Conservation (phyloP, 352 stramenopile genomes). For the Phytophthora europaea region DNA sequence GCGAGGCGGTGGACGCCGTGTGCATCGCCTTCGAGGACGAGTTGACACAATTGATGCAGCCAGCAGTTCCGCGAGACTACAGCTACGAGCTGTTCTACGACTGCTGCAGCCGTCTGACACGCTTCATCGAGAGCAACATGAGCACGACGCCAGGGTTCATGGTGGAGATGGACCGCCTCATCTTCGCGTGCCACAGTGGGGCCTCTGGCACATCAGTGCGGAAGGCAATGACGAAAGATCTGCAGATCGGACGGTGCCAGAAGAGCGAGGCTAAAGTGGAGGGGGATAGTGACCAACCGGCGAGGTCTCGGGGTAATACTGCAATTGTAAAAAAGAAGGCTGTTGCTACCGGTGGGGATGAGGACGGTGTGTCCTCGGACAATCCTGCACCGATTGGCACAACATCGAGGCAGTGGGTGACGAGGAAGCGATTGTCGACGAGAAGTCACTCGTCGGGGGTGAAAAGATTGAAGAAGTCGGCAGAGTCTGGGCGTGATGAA, state of each 20-base stretch:
- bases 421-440: conserved; percentile 34
- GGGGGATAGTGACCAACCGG: not conserved
- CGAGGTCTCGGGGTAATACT: conserved; percentile 11
- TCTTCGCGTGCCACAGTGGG: conserved; percentile 67
- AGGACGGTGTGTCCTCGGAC: conserved; percentile 2
- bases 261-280: not conserved
- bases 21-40: conserved; percentile 49
- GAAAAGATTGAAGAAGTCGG: conserved; percentile 20
- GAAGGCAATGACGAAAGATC: conserved; percentile 56
- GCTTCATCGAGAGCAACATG: conserved; percentile 66
- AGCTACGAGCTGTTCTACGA: conserved; percentile 61
- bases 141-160: conserved; percentile 67
- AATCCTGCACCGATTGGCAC: conserved; percentile 4
- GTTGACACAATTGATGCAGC: conserved; percentile 8
- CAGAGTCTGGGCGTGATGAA: conserved; percentile 3
- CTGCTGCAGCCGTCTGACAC: conserved; percentile 55
- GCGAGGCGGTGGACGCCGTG: conserved; percentile 57
- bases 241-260: conserved; percentile 43
- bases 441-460: not conserved
- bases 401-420: conserved; percentile 25
- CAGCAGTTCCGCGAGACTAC: not conserved
- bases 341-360: not conserved
- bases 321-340: not conserved
- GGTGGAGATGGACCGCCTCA: conserved; percentile 75
- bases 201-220: conserved; percentile 43